Evolutionary conservation across 2,329 filamentous ascomycete species (phyloP), one percentile per base, ranked within the genome.

Genomic region (Scytalidium sp.): DNA sequence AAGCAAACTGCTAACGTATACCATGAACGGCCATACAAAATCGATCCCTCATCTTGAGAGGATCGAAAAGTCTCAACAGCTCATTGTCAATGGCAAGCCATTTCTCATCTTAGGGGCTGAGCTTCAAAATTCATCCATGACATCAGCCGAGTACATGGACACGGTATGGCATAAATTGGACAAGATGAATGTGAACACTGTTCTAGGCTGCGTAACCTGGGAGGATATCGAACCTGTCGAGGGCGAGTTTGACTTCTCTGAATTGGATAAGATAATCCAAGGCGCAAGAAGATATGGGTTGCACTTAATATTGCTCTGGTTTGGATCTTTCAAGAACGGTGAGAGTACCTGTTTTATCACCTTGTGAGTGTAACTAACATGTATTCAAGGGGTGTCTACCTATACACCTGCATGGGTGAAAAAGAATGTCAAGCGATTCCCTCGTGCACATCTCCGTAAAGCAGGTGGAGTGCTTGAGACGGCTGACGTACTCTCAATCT

Each of bases 251-350:
- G 63, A 70, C 46, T 75, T 75, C 44, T 46, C 55, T 2, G 67
- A 72, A 46, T 56, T 76, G 8, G 71, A 75, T 39, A 57, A 65
- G 39, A 56, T 72, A 22, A 66, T 75, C 25, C 15, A 58, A 1
- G 69, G 58, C 41, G 72, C 71, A 6, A 59, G 70, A 15, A 51
- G 60, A 39, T 63, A 73, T 53, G 65, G 56, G 3, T 53, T 75
- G 21, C 65, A 66, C 29, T 57, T 76, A 11, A 61, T 75, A 0
- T 53, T 75, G 23, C 56, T 75, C 9, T 76, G 73, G 73, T 75
- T 76, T 56, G 73, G 72, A 6, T 69, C 67, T 15, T 76, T 71
- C 61, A 75, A 76, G 56, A 76, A 75, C 57, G 73, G 60, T 72
- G 62, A 7, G 59, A 23, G 19, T 39, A n/a, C n/a, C 22, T 25